Conservation (phyloP, 2,329 filamentous ascomycete genomes). For the Rachicladosporium sp. region DNA sequence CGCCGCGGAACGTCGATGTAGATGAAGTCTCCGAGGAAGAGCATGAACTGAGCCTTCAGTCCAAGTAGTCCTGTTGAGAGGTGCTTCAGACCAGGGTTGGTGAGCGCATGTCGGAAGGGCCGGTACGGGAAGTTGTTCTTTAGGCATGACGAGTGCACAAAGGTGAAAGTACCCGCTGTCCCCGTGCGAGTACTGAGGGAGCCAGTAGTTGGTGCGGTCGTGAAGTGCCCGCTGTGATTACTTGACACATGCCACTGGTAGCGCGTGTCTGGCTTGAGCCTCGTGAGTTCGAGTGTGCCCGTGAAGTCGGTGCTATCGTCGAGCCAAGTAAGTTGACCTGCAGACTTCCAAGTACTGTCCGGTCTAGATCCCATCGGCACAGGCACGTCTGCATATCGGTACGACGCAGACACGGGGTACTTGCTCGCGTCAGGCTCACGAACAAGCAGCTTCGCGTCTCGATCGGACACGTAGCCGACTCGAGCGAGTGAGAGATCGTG, state of each 20-base stretch:
- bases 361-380: constrained; percentile 9
- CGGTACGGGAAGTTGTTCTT: constrained; percentile 84
- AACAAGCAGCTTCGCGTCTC: constrained; percentile 67
- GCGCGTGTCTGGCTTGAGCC: constrained; percentile 55
- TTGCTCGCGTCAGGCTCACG: constrained; percentile 67
- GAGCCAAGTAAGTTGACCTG: constrained; percentile 50
- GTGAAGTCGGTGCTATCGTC: constrained; percentile 76
- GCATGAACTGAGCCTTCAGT: constrained; percentile 60
- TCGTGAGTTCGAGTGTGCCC: constrained; percentile 51
- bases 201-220: constrained; percentile 60
- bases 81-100: constrained; percentile 67
- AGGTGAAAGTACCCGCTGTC: constrained; percentile 64
- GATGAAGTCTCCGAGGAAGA: constrained; percentile 74
- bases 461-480: constrained; percentile 73
- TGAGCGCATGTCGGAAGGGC: constrained; percentile 67
- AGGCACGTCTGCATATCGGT: constrained; percentile 29
- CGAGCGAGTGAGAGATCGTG: constrained; percentile 74
- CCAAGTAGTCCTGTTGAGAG: constrained; percentile 61
- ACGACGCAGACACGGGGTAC: constrained; percentile 64
- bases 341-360: constrained; percentile 55
- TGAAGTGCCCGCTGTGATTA: constrained; percentile 73
- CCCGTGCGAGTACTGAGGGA: constrained; percentile 40
- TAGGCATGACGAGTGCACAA: constrained; percentile 85
- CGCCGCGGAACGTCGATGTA: constrained; percentile 79
- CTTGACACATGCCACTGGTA: constrained; percentile 84